Evolutionary conservation across 495 filamentous ascomycete genomes (phyloP).

Genomic region (Neurospora hispaniola): DNA sequence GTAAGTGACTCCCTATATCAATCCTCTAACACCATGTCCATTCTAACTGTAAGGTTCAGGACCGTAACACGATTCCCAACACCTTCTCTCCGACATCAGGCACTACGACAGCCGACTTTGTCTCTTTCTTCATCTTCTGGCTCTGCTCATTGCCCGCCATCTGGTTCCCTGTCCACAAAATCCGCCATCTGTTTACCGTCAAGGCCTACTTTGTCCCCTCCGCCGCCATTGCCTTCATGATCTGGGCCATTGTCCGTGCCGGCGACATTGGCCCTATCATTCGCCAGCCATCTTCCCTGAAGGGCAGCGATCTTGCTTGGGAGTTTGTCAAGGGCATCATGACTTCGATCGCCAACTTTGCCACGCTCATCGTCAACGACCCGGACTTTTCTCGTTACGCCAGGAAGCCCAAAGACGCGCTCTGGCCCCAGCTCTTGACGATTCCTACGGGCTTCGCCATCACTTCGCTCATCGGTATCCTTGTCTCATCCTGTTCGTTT

Average conservation of each 20-base stretch:
- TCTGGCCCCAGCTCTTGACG: slow-evolving; percentile 84
- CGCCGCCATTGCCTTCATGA: slow-evolving; percentile 80
- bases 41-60: slow-evolving; percentile 19
- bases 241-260: slow-evolving; percentile 78
- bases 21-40: not conserved
- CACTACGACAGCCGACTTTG: slow-evolving; percentile 64
- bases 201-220: slow-evolving; percentile 79
- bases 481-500: slow-evolving; percentile 75
- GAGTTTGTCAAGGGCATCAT: slow-evolving; percentile 75
- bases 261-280: slow-evolving; percentile 81
- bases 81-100: slow-evolving; percentile 50
- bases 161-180: slow-evolving; percentile 68
- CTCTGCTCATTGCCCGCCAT: slow-evolving; percentile 68
- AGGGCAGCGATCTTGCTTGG: slow-evolving; percentile 69
- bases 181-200: slow-evolving; percentile 83
- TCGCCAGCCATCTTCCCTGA: slow-evolving; percentile 49
- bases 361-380: slow-evolving; percentile 75
- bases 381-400: slow-evolving; percentile 85
- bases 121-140: slow-evolving; percentile 83
- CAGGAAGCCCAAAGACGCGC: slow-evolving; percentile 62
- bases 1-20: slow-evolving; percentile 13
- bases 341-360: slow-evolving; percentile 87
- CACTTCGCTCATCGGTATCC: slow-evolving; percentile 88
- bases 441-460: slow-evolving; percentile 81
- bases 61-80: slow-evolving; percentile 51